Percentiles rank a stretch among this genome's conserved stretches.
Conservation (phyloP, 805 yeast genomes). For the Cyberlindnera saturnus region DNA sequence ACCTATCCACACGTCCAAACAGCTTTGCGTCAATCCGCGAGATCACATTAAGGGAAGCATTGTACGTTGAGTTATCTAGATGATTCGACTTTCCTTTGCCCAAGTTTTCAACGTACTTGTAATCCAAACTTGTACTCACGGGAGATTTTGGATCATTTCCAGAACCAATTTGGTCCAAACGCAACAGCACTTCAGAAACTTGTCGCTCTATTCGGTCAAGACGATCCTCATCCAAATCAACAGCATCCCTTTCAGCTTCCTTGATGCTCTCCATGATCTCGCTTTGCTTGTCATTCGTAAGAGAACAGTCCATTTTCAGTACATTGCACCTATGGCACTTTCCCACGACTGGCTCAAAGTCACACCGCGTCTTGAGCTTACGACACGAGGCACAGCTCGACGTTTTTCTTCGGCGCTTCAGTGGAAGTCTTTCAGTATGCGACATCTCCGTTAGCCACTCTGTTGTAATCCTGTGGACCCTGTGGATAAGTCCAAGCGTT, state of each 20-base stretch:
- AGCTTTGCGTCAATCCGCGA: conserved; percentile 33
- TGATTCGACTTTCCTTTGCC: conserved; percentile 17
- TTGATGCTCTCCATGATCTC: conserved; percentile 17
- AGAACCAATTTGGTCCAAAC: conserved; percentile 10
- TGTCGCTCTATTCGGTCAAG: conserved; percentile 9
- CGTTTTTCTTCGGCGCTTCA: conserved; percentile 32
- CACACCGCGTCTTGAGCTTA: conserved; percentile 53
- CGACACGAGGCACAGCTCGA: conserved; percentile 48
- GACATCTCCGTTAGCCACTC: not conserved
- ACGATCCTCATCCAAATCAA: conserved; percentile 3
- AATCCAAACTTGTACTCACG: conserved; percentile 6
- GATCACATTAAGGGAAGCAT: conserved; percentile 33
- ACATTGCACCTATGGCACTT: conserved; percentile 50
- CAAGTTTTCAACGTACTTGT: conserved; percentile 6
- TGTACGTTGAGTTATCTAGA: conserved; percentile 21
- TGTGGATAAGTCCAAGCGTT: too few relatives aligned
- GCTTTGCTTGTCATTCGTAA: conserved; percentile 28
- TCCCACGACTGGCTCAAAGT: conserved; percentile 35
- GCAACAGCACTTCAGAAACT: conserved; percentile 23
- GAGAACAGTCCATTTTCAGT: conserved; percentile 41
- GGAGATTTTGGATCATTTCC: not conserved
- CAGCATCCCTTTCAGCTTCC: conserved; percentile 6
- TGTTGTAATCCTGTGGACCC: too few relatives aligned
- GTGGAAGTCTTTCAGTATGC: not conserved
- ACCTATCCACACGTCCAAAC: conserved; percentile 27